Evolutionary conservation across 352 stramenopile genomes (phyloP).

Genomic region (Pythium chondricola): DNA sequence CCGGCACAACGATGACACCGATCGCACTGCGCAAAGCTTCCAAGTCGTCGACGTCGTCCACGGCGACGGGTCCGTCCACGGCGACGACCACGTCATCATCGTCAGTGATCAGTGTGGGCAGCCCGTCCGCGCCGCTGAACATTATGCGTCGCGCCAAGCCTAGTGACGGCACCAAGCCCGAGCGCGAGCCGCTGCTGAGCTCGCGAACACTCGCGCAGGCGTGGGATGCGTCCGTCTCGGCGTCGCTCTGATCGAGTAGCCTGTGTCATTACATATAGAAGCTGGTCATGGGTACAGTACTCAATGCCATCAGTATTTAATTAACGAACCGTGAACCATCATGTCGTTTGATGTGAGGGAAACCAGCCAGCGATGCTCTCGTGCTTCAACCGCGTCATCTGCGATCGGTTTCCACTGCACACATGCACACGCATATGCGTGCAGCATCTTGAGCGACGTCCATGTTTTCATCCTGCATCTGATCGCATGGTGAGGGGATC

Average conservation of each 20-base stretch:
- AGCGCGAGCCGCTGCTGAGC: constrained; percentile 54
- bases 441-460: too few species aligned
- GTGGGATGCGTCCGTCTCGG: constrained; percentile 29
- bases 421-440: too few species aligned
- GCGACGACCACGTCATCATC: constrained; percentile 7
- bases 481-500: too few species aligned
- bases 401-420: too few species aligned
- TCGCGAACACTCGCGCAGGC: constrained; percentile 43
- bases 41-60: constrained; percentile 3
- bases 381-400: too few species aligned
- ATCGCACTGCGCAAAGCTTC: constrained; percentile 6
- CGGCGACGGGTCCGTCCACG: too few species aligned
- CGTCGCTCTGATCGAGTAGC: not conserved
- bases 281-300: too few species aligned
- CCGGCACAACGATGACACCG: constrained; percentile 4
- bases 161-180: constrained; percentile 30
- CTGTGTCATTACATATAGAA: too few species aligned
- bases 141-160: constrained; percentile 1
- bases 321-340: too few species aligned
- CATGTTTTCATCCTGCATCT: too few species aligned
- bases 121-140: not conserved
- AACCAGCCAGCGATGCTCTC: too few species aligned
- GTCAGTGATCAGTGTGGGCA: not conserved
- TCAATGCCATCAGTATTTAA: constrained; percentile 3
- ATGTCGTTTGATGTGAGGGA: too few species aligned